Percentiles rank a stretch among this genome's conserved stretches.
Evolutionary conservation across 345 rosid species (phyloP).

Genomic region (Rhodamnia argentea): DNA sequence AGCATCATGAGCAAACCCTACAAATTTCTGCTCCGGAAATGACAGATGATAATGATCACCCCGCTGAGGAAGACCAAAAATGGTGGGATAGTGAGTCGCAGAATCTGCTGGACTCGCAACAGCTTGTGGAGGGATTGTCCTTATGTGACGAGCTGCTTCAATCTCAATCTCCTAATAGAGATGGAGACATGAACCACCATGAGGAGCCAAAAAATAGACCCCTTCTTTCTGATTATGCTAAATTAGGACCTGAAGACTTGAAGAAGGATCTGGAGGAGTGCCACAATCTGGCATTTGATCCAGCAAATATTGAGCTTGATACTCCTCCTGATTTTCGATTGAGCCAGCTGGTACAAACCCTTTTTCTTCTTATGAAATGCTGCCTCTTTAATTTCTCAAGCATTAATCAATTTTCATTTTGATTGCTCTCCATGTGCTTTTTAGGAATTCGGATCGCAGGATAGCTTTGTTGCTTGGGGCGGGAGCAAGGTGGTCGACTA

Average conservation of each 20-base stretch:
- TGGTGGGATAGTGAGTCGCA: conserved; percentile 89
- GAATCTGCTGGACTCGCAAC: conserved; percentile 67
- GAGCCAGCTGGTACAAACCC: conserved; percentile 68
- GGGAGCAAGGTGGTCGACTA: conserved; percentile 38
- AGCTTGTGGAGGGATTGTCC: conserved; percentile 85
- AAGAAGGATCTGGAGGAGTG: conserved; percentile 88
- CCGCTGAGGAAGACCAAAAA: conserved; percentile 43
- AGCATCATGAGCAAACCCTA: conserved; percentile 7
- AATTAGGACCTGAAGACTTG: conserved; percentile 58
- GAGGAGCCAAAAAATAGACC: conserved; percentile 23
- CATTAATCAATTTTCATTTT: neutral
- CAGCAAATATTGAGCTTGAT: conserved; percentile 70
- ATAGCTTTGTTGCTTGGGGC: conserved; percentile 80
- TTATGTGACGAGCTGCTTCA: conserved; percentile 75
- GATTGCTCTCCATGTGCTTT: neutral
- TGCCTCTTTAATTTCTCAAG: neutral
- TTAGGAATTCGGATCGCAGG: conserved; percentile 94
- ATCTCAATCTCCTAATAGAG: conserved; percentile 64
- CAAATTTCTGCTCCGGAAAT: conserved; percentile 13
- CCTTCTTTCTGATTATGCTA: conserved; percentile 66
- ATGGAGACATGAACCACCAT: conserved; percentile 24
- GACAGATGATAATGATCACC: conserved; percentile 21
- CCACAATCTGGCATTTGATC: conserved; percentile 64
- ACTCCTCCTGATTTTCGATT: conserved; percentile 91
- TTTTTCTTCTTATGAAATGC: neutral